Base-by-base conservation (phyloP, 495 filamentous ascomycete species). In the Penicillium daleae region DNA sequence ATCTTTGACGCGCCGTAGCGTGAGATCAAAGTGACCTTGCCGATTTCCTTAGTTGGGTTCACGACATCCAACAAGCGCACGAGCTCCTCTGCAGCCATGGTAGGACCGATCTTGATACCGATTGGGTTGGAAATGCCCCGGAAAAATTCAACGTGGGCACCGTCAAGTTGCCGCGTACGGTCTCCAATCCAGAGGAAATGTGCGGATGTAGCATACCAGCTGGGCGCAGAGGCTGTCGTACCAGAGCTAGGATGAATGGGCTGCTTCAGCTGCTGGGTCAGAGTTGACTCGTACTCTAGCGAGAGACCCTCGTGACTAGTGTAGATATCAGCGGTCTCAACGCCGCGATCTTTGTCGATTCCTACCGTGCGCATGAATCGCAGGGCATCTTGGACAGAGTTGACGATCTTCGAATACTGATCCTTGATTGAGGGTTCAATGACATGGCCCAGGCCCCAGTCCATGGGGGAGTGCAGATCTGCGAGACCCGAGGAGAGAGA, bases 111-210 rank as follows among this genome's bases (percentile, higher is more conserved):
- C 76, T 99, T 99, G 70, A 99, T 89, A 17, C 95, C 95, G 64
- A 99, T 89, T 0, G 95, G 95, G 74, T 99, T 99, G 66, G 90
- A 87, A 65, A 99, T 88, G 37, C 95, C 95, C 37, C 95, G 90
- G 84, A 99, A 96, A 81, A 92, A 99, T 79, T 99, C 95, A 61
- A 99, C 87, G 76, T 99, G 95, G 0, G 91, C 96, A 62, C 92
- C 90, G 76, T 92, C 87, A 27, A 97, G 82, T 70, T 97, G 94
- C 32, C 95, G 87, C 2, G 95, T 99, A 57, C 95, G 90, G 75
- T 99, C 95, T 29, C 95, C 95, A 70, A 99, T 94, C 95, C 95
- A 99, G 68, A 99, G 82, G 79, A 99, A 97, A 75, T 98, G 96
- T 0, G 91, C 90, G n/a, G 91, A 95, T 0, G 95, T 98, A 72